Evolutionary conservation across 495 filamentous ascomycete species (phyloP), one percentile per base, ranked within the genome.

Genomic region (Neohortaea acidophila): DNA sequence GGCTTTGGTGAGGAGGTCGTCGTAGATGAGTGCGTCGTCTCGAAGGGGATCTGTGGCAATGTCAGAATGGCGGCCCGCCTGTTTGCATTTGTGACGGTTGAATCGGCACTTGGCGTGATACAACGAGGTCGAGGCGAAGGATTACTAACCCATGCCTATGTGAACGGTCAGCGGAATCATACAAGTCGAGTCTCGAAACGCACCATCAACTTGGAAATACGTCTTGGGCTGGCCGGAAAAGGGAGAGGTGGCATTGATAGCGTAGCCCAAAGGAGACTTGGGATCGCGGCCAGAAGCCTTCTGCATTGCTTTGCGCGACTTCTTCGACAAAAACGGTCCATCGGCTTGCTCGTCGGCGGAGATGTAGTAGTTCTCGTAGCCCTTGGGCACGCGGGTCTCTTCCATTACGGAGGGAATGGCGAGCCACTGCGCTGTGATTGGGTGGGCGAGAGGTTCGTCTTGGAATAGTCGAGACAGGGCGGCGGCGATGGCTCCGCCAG

Each of bases 191-290:
- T n/a, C n/a, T n/a, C n/a, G n/a, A n/a, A n/a, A n/a, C n/a, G n/a
- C 28, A 13, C 32, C 32, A 6, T 8, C 32, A 19, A 34, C 32
- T 13, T 34, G 32, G 17, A 34, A 34, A 13, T 34, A 34, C 14
- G 32, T 20, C 32, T 34, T 34, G 6, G 32, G 32, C 19, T 34
- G 32, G 9, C 17, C 32, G 9, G 17, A 34, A 8, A 34, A 20
- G 4, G 10, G 28, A 4, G 32, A 20, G 7, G 19, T 34, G 5
- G 32, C 19, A 10, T 20, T 3, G 3, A 34, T 13, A 7, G 32
- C 32, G 17, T 20, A 34, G 10, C 9, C 15, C 7, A 34, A 20
- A 6, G 19, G 10, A 8, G 32, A 34, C 4, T 34, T 21, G 3
- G 13, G 11, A 13, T 34, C 32, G 11, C 10, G 9, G 9, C 21